Percentiles rank a stretch among this genome's conserved stretches.
Evolutionary conservation across 2,329 filamentous ascomycete genomes (phyloP).

Genomic region (Ceratocystiopsis sp.): DNA sequence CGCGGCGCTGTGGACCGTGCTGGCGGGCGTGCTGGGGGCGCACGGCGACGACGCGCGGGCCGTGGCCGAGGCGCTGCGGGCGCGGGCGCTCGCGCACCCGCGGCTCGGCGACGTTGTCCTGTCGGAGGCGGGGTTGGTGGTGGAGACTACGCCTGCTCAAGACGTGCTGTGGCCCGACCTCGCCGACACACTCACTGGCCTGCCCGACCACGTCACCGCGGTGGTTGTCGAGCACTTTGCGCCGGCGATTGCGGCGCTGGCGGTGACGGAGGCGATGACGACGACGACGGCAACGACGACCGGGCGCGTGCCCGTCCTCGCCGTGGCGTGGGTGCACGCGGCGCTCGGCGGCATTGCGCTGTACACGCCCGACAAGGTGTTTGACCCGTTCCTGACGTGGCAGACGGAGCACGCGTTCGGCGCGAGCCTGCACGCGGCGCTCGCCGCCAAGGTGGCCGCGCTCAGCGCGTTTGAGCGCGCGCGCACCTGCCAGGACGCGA

Average conservation of each 20-base stretch:
- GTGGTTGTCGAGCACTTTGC: constrained; percentile 26
- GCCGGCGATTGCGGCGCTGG: constrained; percentile 28
- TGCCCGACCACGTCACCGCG: constrained; percentile 13
- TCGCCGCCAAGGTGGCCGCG: constrained; percentile 40
- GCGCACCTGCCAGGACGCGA: constrained; percentile 48
- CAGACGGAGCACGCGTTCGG: constrained; percentile 47
- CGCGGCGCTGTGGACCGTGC: constrained; percentile 27
- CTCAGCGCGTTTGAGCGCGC: constrained; percentile 47
- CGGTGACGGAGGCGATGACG: too few species aligned
- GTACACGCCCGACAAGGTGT: constrained; percentile 72
- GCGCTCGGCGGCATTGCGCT: constrained; percentile 57
- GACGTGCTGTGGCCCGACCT: constrained; percentile 3
- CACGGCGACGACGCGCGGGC: constrained; percentile 12
- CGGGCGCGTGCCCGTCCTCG: too few species aligned
- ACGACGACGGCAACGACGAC: too few species aligned
- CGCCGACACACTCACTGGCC: not conserved
- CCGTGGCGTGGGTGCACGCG: constrained; percentile 59
- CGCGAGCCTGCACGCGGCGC: constrained; percentile 32
- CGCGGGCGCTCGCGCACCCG: constrained; percentile 4
- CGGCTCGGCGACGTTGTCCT: constrained; percentile 1
- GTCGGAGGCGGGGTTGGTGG: constrained; percentile 1
- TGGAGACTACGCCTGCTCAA: not conserved
- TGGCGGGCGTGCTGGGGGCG: constrained; percentile 23
- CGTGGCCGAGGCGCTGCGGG: constrained; percentile 13
- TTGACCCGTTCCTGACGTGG: constrained; percentile 58